phyloP scores from a whole-genome alignment of 352 stramenopile species.

The Vaucheria bursata region DNA sequence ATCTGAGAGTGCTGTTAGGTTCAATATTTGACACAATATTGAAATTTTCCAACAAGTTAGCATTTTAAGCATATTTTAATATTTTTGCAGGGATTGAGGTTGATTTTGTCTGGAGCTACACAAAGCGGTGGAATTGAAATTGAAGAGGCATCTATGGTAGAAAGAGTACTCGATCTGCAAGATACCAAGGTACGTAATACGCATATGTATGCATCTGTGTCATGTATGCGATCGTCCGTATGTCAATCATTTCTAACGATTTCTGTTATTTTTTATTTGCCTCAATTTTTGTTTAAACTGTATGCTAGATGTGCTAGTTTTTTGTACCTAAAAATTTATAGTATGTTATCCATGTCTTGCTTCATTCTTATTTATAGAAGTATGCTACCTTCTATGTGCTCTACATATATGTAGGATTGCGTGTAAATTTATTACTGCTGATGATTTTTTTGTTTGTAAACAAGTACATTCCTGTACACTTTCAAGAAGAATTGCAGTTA shows the following conservation, averaged over 20 bases:
- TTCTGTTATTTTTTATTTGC: background rate
- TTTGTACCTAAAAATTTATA: too few species aligned
- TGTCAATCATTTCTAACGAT: background rate
- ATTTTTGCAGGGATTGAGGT: constrained; percentile 61
- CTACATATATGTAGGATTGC: too few species aligned
- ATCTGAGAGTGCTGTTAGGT: too few species aligned
- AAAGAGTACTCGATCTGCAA: constrained; percentile 71
- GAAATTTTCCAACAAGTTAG: too few species aligned
- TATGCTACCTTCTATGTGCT: too few species aligned
- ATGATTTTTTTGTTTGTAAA: background rate
- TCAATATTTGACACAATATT: too few species aligned
- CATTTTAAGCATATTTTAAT: too few species aligned
- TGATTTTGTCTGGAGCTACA: constrained; percentile 66
- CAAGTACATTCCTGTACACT: background rate
- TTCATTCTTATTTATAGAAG: too few species aligned
- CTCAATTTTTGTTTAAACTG: background rate
- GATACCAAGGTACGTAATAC: constrained; percentile 19
- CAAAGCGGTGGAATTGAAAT: constrained; percentile 74
- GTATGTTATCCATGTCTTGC: too few species aligned
- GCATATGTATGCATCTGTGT: background rate
- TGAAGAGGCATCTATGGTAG: constrained; percentile 88
- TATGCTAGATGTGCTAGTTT: background rate
- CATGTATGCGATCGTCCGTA: too few species aligned
- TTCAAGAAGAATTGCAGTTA: constrained; percentile 11
- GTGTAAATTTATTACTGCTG: too few species aligned